Percentiles rank a stretch among this genome's conserved stretches.
Conservation (phyloP, 2,329 filamentous ascomycete species). For the Capronia americana region DNA sequence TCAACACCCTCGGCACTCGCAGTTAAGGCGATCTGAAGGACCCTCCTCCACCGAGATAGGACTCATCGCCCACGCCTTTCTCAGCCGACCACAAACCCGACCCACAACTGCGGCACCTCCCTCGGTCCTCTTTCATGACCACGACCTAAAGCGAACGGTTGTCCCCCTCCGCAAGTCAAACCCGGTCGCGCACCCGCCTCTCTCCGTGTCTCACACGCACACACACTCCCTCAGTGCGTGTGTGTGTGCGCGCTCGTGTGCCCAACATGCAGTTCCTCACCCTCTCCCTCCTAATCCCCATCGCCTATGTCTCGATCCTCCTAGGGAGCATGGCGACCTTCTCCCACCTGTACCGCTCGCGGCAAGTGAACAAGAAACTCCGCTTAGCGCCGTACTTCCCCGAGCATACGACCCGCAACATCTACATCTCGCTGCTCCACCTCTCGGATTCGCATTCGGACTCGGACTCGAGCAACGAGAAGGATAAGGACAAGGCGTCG, state of each 20-base stretch:
- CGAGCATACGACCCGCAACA: conserved; percentile 85
- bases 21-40: not conserved
- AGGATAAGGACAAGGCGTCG: conserved; percentile 45
- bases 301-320: conserved; percentile 88
- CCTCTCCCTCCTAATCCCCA: conserved; percentile 82
- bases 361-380: conserved; percentile 82
- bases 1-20: not conserved
- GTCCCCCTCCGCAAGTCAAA: not conserved
- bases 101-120: not conserved
- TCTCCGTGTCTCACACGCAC: not conserved
- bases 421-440: conserved; percentile 92
- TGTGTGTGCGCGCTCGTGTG: not conserved
- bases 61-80: not conserved
- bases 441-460: conserved; percentile 61
- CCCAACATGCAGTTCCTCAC: conserved; percentile 55
- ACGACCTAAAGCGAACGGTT: conserved; percentile 1
- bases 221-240: not conserved
- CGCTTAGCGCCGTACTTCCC: conserved; percentile 95
- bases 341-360: conserved; percentile 88
- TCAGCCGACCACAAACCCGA: not conserved
- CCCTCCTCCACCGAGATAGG: not conserved
- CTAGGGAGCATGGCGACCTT: conserved; percentile 89
- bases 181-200: not conserved
- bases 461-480: conserved; percentile 24
- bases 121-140: conserved; percentile 6